Evolutionary conservation across 2,329 filamentous ascomycete genomes (phyloP).

Genomic region (Fusarium illudens): DNA sequence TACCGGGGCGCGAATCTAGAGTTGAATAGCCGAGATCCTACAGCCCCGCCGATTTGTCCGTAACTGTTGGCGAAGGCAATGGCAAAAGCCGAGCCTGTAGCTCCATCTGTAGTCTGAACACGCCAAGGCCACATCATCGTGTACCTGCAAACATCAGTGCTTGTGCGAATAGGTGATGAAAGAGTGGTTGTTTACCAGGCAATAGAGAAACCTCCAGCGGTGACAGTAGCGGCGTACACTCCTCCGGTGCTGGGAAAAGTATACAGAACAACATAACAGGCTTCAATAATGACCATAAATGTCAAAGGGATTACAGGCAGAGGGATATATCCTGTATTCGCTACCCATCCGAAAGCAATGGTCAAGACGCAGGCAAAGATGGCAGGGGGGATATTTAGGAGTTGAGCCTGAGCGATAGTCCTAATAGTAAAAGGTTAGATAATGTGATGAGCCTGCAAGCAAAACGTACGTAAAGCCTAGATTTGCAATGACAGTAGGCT

Average conservation of each 20-base stretch:
- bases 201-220: constrained; percentile 51
- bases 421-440: not conserved
- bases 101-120: constrained; percentile 20
- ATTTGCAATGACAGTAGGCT: constrained; percentile 53
- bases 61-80: constrained; percentile 25
- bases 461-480: constrained; percentile 43
- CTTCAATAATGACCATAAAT: not conserved
- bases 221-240: constrained; percentile 57
- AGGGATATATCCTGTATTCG: not conserved
- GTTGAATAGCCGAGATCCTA: constrained; percentile 19
- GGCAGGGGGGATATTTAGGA: not conserved
- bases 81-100: constrained; percentile 21
- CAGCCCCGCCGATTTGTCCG: constrained; percentile 22
- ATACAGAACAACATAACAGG: not conserved
- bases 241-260: constrained; percentile 43
- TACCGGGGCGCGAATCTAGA: not conserved
- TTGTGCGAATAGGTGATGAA: not conserved
- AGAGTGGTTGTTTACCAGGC: not conserved
- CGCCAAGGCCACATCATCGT: constrained; percentile 54
- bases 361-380: constrained; percentile 39
- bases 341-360: constrained; percentile 19
- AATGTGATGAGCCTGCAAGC: not conserved
- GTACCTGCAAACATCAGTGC: not conserved
- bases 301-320: not conserved
- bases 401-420: constrained; percentile 44